Base-by-base conservation (phyloP, 2,329 filamentous ascomycete genomes). In the Trichoderma sp. region DNA sequence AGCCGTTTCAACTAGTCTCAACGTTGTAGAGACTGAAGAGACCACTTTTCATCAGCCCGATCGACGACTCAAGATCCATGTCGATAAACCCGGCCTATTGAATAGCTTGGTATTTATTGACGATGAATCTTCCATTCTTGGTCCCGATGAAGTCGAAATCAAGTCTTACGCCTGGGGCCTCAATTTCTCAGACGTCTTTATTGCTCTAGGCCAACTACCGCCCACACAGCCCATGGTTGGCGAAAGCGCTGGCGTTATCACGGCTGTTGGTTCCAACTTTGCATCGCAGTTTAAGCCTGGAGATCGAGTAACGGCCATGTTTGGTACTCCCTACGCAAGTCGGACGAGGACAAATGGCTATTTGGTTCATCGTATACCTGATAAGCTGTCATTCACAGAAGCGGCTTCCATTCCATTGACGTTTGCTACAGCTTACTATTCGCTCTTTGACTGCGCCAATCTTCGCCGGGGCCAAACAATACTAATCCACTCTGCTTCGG, bases 131-230 rank as follows among this genome's bases (percentile, higher is more conserved):
- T 47, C 59, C 21, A n/a, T 21, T n/a, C 57, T 73, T 14, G 61
- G 68, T 27, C 65, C 72, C 19, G 72, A 74, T 19, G 61, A 69
- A 53, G 35, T 73, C 16, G 68, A 56, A 37, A 56, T 73, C 6
- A 61, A 72, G 35, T 55, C 73, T 8, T 68, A 72, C 11, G 72
- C 75, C 1, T 70, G 74, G 11, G 74, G 77, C 16, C 72, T 80
- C 61, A 79, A 79, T 70, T 80, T 81, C 72, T 78, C 78, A 53
- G 79, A 81, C 52, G 76, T 81, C 4, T 74, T 80, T 2, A 75
- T 81, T 24, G 76, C 78, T 2, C 69, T 79, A 19, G 80, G 79
- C 3, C 76, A 79, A 59, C 71, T 80, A 5, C 72, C 74, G 0
- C 73, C 75, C 1, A 70, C 74, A 10, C 72, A 71, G 1, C 67